Conservation (phyloP, 75 land plant genomes). For the Picea sitchensis region DNA sequence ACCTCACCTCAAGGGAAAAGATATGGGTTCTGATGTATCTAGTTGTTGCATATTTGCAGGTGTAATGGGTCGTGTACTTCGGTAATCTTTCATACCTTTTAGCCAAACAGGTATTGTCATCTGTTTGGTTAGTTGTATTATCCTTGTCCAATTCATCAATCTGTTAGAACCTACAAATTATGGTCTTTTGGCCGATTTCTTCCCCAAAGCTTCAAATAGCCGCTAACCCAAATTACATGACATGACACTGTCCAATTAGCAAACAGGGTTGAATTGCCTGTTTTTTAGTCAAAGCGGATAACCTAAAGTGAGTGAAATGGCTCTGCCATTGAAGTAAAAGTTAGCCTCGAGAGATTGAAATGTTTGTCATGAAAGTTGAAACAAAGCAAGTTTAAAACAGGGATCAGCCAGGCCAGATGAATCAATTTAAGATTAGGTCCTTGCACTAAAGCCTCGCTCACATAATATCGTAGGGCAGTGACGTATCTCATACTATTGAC, state of each 20-base stretch:
- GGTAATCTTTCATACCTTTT: conserved; percentile 9
- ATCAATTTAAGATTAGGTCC: neutral
- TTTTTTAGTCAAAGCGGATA: neutral
- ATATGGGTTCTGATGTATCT: conserved; percentile 5
- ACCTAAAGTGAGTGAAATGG: neutral
- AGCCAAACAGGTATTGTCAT: conserved; percentile 17
- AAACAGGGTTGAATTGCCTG: neutral
- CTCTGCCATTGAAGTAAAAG: neutral
- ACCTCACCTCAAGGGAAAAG: neutral
- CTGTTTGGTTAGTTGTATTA: conserved; percentile 11
- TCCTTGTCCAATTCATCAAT: conserved; percentile 1
- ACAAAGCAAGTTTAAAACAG: neutral
- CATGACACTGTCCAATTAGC: neutral
- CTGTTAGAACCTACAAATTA: conserved; percentile 4
- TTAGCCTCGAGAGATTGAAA: too few relatives aligned
- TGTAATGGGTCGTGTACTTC: conserved; percentile 14
- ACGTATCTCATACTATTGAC: too few relatives aligned
- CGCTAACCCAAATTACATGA: neutral
- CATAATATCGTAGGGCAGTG: neutral
- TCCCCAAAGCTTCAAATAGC: neutral
- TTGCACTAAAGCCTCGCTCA: neutral
- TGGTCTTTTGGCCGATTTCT: neutral
- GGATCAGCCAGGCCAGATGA: neutral
- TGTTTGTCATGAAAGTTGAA: neutral
- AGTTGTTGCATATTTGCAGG: conserved; percentile 14